Conservation (phyloP, 78 protist genomes). For the Protostelium mycophagum region DNA sequence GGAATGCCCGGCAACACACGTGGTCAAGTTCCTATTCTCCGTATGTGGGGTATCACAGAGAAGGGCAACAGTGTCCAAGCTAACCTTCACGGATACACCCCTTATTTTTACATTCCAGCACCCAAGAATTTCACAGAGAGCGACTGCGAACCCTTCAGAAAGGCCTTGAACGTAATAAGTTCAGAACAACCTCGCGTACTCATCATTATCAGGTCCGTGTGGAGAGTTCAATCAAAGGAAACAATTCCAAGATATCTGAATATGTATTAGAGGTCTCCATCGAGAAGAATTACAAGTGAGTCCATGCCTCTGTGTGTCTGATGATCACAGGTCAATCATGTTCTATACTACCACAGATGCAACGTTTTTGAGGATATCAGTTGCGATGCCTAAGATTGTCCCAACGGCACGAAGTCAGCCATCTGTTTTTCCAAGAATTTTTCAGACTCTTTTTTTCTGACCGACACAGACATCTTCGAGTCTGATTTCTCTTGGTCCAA, state of each 20-base stretch:
- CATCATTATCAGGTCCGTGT: background rate
- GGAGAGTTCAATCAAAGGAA: background rate
- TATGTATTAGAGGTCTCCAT: background rate
- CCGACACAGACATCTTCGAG: conserved; percentile 19
- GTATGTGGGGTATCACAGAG: conserved; percentile 93
- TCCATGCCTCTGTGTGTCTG: background rate
- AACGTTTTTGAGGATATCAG: conserved; percentile 52
- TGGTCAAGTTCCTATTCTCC: conserved; percentile 74
- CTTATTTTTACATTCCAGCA: conserved; percentile 92
- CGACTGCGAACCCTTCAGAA: conserved; percentile 24
- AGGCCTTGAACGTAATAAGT: conserved; percentile 36
- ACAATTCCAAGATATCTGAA: background rate
- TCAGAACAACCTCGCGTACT: no score
- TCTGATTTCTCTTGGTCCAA: background rate
- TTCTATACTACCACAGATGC: background rate
- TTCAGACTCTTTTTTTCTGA: conserved; percentile 3
- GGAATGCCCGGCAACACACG: conserved; percentile 72
- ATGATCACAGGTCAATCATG: background rate
- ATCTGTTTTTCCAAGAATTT: conserved; percentile 32
- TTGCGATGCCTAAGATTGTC: conserved; percentile 62
- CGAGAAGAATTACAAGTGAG: background rate
- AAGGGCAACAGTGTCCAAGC: conserved; percentile 86
- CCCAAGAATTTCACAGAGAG: conserved; percentile 56
- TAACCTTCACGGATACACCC: conserved; percentile 95
- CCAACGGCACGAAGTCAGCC: conserved; percentile 44